Evolutionary conservation across 1,139 yeast genomes (phyloP).

Genomic region (Taphrina pruni): DNA sequence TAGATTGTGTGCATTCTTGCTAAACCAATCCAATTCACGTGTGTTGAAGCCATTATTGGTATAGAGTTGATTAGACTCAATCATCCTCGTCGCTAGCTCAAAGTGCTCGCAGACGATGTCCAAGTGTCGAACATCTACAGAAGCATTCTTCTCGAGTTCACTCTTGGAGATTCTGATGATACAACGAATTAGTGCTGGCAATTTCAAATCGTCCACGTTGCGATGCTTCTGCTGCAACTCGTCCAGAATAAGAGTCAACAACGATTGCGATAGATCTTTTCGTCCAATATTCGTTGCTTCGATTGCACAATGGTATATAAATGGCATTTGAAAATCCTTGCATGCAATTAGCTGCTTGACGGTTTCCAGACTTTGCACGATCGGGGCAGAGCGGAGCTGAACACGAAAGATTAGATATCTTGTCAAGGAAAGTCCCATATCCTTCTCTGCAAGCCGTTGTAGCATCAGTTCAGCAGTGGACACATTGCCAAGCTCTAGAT

Average conservation of each 20-base stretch:
- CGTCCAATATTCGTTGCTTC: conserved; percentile 43
- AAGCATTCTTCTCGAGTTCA: conserved; percentile 28
- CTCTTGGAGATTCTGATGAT: conserved; percentile 38
- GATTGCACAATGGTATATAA: conserved; percentile 44
- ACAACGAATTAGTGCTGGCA: conserved; percentile 41
- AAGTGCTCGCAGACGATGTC: conserved; percentile 42
- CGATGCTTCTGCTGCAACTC: conserved; percentile 1
- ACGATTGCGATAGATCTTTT: conserved; percentile 39
- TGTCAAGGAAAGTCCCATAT: conserved; percentile 40
- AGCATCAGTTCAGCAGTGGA: conserved; percentile 23
- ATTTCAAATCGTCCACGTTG: conserved; percentile 1
- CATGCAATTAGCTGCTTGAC: conserved; percentile 26
- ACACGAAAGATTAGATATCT: conserved; percentile 42
- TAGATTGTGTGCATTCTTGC: conserved; percentile 45
- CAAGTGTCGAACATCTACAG: conserved; percentile 12
- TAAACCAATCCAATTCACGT: conserved; percentile 44
- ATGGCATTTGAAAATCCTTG: conserved; percentile 25
- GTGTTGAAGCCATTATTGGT: conserved; percentile 36
- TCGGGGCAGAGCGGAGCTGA: conserved; percentile 31
- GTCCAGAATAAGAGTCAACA: conserved; percentile 41
- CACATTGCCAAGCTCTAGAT: conserved; percentile 40
- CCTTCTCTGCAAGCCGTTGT: conserved; percentile 35
- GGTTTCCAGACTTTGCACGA: conserved; percentile 18
- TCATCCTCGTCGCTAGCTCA: conserved; percentile 40
- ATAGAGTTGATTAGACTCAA: not conserved